These are phyloP conservation scores for Fusarium solani-melongenae DNA, from an alignment of 2,329 filamentous ascomycete species.

Conservation along the genomic window DNA sequence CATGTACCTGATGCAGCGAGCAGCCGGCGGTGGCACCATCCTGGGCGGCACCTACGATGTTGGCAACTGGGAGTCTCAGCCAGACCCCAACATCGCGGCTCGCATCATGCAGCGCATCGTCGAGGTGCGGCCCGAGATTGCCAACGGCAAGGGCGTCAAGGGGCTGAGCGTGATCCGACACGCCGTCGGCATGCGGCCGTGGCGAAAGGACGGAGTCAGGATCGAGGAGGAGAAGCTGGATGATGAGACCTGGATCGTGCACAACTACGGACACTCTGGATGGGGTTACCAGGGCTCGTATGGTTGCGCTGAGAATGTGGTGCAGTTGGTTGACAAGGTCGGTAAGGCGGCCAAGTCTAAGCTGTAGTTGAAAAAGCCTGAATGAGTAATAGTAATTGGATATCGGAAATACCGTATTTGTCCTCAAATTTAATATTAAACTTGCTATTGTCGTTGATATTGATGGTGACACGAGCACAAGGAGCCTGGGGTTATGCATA, in stretches of 20 bases:
- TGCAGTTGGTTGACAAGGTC: slow-evolving; percentile 75
- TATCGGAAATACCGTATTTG: neutral
- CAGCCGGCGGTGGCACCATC: slow-evolving; percentile 82
- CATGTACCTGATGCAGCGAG: slow-evolving; percentile 85
- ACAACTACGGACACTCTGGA: slow-evolving; percentile 83
- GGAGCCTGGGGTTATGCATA: slow-evolving; percentile 38
- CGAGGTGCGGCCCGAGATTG: slow-evolving; percentile 72
- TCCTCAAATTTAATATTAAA: neutral
- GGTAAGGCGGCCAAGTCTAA: slow-evolving; percentile 41
- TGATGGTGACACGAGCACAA: neutral
- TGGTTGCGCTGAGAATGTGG: slow-evolving; percentile 75
- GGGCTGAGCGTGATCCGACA: slow-evolving; percentile 82
- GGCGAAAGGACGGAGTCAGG: slow-evolving; percentile 77
- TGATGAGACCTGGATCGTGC: slow-evolving; percentile 74
- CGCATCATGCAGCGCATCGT: slow-evolving; percentile 87
- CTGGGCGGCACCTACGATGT: slow-evolving; percentile 88
- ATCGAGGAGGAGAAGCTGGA: slow-evolving; percentile 69
- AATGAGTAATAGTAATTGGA: neutral
- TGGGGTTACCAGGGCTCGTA: slow-evolving; percentile 80
- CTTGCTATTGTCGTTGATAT: neutral
- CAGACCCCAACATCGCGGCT: slow-evolving; percentile 81
- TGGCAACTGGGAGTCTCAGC: slow-evolving; percentile 80
- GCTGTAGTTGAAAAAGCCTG: slow-evolving; percentile 35
- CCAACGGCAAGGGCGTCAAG: slow-evolving; percentile 74
- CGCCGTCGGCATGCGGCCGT: slow-evolving; percentile 83